Conservation (phyloP, 2,329 filamentous ascomycete genomes). For the Xylaria sp. region DNA sequence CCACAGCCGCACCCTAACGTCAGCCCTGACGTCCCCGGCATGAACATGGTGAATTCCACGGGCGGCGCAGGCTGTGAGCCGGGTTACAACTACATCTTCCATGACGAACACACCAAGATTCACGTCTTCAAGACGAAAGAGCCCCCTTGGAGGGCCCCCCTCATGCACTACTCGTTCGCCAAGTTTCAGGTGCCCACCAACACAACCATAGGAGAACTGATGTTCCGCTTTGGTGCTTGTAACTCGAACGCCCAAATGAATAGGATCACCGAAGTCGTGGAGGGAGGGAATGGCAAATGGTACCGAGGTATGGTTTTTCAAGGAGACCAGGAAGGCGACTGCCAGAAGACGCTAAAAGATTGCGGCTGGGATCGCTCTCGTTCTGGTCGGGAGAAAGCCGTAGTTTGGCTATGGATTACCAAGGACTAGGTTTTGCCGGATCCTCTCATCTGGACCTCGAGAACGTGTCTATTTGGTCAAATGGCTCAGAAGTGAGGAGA, state of each 20-base stretch:
- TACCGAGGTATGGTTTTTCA: constrained; percentile 64
- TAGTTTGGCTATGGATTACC: constrained; percentile 70
- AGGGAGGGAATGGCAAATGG: constrained; percentile 68
- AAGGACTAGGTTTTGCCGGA: constrained; percentile 57
- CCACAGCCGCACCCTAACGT: constrained; percentile 57
- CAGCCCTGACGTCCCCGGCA: constrained; percentile 60
- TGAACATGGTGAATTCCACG: constrained; percentile 67
- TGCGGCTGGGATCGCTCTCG: constrained; percentile 69
- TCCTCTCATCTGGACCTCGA: no score
- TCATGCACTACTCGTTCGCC: constrained; percentile 58
- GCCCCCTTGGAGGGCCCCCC: constrained; percentile 65
- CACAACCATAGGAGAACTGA: constrained; percentile 65
- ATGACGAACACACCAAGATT: constrained; percentile 66
- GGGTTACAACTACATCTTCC: constrained; percentile 73
- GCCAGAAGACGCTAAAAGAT: constrained; percentile 63
- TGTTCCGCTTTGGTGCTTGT: constrained; percentile 67
- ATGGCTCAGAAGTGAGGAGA: neutral
- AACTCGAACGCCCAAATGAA: constrained; percentile 66
- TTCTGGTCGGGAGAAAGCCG: constrained; percentile 62
- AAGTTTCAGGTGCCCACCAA: constrained; percentile 64
- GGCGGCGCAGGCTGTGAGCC: constrained; percentile 69
- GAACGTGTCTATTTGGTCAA: neutral
- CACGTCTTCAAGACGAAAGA: constrained; percentile 65
- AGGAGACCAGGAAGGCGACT: constrained; percentile 61
- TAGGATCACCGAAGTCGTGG: constrained; percentile 65